These are phyloP conservation scores for Trametes punicea DNA, from an alignment of 768 basidiomycete genomes.

Conservation along the genomic window DNA sequence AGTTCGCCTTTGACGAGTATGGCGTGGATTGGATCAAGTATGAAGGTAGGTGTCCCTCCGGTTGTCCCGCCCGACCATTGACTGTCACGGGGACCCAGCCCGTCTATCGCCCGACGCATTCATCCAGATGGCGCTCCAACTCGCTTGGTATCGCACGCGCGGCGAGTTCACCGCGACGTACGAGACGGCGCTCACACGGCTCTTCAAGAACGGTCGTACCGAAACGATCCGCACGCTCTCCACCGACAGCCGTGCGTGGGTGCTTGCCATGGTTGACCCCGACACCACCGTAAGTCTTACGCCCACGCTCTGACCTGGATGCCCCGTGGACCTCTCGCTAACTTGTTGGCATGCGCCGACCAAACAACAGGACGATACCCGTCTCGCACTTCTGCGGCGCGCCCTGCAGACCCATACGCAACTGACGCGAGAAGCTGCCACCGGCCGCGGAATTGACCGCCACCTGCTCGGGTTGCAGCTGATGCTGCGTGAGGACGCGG, in stretches of 20 bases:
- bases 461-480: slow-evolving; percentile 84
- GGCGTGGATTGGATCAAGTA: slow-evolving; percentile 86
- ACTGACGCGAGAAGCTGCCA: slow-evolving; percentile 73
- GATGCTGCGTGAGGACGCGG: slow-evolving; percentile 51
- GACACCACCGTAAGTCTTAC: slow-evolving; percentile 41
- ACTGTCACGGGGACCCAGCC: slow-evolving; percentile 34
- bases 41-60: slow-evolving; percentile 46
- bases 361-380: slow-evolving; percentile 26
- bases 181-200: slow-evolving; percentile 86
- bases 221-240: slow-evolving; percentile 83
- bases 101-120: slow-evolving; percentile 73
- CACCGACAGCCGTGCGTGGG: slow-evolving; percentile 70
- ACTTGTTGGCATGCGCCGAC: neutral
- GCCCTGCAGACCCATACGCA: slow-evolving; percentile 70
- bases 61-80: neutral
- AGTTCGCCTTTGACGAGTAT: slow-evolving; percentile 79
- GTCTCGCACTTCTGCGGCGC: slow-evolving; percentile 51
- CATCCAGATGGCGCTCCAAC: slow-evolving; percentile 87
- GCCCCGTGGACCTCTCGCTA: neutral
- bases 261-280: slow-evolving; percentile 67
- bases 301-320: neutral
- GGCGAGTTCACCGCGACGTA: slow-evolving; percentile 84
- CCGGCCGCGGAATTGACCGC: slow-evolving; percentile 83
- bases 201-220: slow-evolving; percentile 84
- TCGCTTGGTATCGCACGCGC: slow-evolving; percentile 84